Evolutionary conservation across 2,329 filamentous ascomycete species (phyloP).

Genomic region (Verticillium tricorpus): DNA sequence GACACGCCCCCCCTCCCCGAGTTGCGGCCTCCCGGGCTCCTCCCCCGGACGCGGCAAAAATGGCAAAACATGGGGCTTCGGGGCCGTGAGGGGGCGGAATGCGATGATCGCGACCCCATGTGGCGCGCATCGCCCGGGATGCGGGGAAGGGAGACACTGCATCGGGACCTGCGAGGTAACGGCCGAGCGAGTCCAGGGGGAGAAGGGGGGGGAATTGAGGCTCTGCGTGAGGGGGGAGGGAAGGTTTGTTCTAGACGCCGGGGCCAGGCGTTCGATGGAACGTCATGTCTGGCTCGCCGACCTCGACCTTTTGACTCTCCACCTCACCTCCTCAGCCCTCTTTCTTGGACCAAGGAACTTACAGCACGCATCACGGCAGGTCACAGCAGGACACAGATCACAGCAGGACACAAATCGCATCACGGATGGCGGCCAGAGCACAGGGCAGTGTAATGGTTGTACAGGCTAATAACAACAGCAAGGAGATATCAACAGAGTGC

Average conservation of each 20-base stretch:
- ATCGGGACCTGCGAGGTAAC: not conserved
- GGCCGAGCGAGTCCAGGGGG: not conserved
- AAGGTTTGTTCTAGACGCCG: not conserved
- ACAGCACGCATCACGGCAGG: not conserved
- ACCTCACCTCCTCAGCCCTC: not conserved
- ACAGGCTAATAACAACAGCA: not conserved
- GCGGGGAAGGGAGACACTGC: not conserved
- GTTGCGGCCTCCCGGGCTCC: not conserved
- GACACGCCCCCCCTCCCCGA: not conserved
- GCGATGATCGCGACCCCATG: not conserved
- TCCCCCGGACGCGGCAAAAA: not conserved
- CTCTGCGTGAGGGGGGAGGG: not conserved
- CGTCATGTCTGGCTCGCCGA: not conserved
- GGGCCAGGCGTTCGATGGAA: not conserved
- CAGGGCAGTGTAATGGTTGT: not conserved
- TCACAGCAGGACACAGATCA: not conserved
- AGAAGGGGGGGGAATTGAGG: not conserved
- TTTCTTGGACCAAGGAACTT: not conserved
- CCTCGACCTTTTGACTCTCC: not conserved
- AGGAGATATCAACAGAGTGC: not conserved
- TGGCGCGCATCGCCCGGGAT: not conserved
- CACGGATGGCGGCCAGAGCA: not conserved
- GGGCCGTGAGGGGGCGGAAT: not conserved
- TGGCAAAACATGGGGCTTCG: not conserved
- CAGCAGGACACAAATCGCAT: not conserved